These are phyloP conservation scores for Encephalitozoon hellem DNA, from an alignment of 371 early-diverging fungal genomes.

Conservation along the genomic window DNA sequence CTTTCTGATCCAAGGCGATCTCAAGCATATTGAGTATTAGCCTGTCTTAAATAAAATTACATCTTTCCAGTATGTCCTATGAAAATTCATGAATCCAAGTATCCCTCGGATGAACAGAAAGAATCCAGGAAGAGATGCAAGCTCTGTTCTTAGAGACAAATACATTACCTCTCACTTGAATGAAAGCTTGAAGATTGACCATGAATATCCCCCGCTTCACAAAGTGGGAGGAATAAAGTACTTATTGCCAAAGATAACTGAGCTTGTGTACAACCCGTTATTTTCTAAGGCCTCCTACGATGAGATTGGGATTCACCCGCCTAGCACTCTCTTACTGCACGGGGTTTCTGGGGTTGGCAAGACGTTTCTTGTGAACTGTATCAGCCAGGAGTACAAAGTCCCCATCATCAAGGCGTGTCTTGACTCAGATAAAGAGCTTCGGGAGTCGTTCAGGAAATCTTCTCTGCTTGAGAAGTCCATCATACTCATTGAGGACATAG, in stretches of 20 bases:
- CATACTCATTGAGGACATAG: constrained; percentile 52
- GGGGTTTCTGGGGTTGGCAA: constrained; percentile 59
- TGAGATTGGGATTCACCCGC: constrained; percentile 37
- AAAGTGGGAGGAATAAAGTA: constrained; percentile 45
- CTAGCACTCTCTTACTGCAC: constrained; percentile 45
- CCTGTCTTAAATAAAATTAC: not conserved
- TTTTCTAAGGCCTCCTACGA: constrained; percentile 43
- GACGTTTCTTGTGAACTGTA: constrained; percentile 47
- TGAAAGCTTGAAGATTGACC: constrained; percentile 13
- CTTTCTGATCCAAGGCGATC: constrained; percentile 53
- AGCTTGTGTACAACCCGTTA: constrained; percentile 38
- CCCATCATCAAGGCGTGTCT: constrained; percentile 36
- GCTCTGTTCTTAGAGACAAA: constrained; percentile 42
- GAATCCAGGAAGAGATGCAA: constrained; percentile 10
- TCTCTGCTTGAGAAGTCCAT: constrained; percentile 40
- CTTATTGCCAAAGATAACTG: constrained; percentile 22
- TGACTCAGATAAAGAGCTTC: constrained; percentile 37
- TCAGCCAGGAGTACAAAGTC: constrained; percentile 46
- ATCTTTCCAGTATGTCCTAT: not conserved
- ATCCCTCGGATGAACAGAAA: constrained; percentile 12
- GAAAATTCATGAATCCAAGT: not conserved
- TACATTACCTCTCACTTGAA: constrained; percentile 25
- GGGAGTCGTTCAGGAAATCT: constrained; percentile 51
- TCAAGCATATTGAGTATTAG: constrained; percentile 52
- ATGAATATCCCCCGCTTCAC: constrained; percentile 23